Evolutionary conservation across 768 basidiomycete species (phyloP).

Genomic region (Boletus speciosus): DNA sequence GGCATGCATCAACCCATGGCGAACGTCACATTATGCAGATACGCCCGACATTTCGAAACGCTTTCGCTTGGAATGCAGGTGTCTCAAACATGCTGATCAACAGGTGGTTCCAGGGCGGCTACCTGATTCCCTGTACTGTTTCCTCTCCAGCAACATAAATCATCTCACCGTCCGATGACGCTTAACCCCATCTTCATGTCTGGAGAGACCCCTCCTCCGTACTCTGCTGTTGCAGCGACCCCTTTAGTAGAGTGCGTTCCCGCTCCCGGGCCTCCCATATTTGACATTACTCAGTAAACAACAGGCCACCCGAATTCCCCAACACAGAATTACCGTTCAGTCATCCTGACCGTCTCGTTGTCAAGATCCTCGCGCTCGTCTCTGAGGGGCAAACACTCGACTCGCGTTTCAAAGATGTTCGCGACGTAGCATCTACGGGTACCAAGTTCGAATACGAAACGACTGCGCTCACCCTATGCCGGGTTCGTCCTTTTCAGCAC

Average conservation of each 20-base stretch:
- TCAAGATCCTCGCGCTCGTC: conserved; percentile 8
- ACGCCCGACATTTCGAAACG: background rate
- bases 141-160: background rate
- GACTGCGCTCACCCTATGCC: conserved; percentile 2
- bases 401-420: conserved; percentile 12
- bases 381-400: conserved; percentile 12
- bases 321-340: conserved; percentile 6
- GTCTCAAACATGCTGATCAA: background rate
- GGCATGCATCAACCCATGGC: background rate
- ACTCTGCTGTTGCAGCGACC: conserved; percentile 6
- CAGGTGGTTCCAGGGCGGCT: conserved; percentile 5
- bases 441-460: conserved; percentile 10
- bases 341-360: conserved; percentile 3
- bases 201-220: conserved; percentile 17
- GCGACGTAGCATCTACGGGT: conserved; percentile 1
- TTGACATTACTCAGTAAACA: background rate
- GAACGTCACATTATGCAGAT: conserved; percentile 6
- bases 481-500: conserved; percentile 1
- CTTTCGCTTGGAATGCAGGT: background rate
- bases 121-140: background rate
- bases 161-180: background rate
- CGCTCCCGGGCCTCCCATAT: background rate
- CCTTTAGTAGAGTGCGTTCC: conserved; percentile 4
- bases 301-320: background rate
- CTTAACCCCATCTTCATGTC: conserved; percentile 1